phyloP scores from a whole-genome alignment of 495 filamentous ascomycete species.

The Jackrogersella multiformis region DNA sequence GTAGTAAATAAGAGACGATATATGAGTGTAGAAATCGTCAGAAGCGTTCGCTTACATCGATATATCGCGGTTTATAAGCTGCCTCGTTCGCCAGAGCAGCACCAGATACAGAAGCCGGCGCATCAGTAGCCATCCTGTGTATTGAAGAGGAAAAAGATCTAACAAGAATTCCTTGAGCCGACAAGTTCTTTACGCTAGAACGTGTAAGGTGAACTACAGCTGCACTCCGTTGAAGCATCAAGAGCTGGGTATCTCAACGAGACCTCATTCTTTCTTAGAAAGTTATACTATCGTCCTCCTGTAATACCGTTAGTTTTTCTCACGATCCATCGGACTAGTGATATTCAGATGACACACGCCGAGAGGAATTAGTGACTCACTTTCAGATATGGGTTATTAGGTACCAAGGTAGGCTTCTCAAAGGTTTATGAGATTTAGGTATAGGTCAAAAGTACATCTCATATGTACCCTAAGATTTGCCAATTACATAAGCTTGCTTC shows the following conservation, averaged over 20 bases:
- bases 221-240: conserved; percentile 29
- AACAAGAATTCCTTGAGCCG: conserved; percentile 1
- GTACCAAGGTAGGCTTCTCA: background rate
- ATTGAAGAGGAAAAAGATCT: conserved; percentile 21
- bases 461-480: conserved; percentile 10
- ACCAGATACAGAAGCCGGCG: conserved; percentile 4
- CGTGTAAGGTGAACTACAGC: conserved; percentile 9
- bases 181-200: conserved; percentile 8
- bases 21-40: background rate
- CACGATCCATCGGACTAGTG: background rate
- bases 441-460: conserved; percentile 27
- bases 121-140: conserved; percentile 39
- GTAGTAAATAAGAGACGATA: background rate
- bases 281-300: background rate
- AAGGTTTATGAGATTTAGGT: background rate
- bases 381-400: no score
- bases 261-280: background rate
- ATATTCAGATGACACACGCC: background rate
- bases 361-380: conserved; percentile 15
- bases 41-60: conserved; percentile 61
- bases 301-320: background rate
- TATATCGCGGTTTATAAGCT: conserved; percentile 61
- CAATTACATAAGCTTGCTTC: background rate
- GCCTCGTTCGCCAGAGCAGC: background rate
- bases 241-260: conserved; percentile 21